These are phyloP conservation scores for Mucor piriformis DNA, from an alignment of 371 early-diverging fungal genomes.

Conservation along the genomic window DNA sequence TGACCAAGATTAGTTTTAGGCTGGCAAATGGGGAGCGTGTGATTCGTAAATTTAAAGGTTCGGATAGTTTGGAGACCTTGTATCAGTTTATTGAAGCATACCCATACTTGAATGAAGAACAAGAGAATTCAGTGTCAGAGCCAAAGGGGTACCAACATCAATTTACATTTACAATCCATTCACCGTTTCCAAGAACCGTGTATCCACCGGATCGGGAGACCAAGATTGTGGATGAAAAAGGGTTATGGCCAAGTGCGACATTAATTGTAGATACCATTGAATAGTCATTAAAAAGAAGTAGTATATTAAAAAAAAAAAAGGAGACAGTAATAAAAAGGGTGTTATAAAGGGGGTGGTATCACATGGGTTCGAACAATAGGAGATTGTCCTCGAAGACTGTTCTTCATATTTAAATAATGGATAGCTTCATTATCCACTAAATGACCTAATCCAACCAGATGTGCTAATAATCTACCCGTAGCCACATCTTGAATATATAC, in stretches of 20 bases:
- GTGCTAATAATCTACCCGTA: constrained; percentile 32
- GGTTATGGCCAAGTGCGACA: constrained; percentile 71
- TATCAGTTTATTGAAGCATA: constrained; percentile 81
- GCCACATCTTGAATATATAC: constrained; percentile 28
- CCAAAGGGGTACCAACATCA: constrained; percentile 65
- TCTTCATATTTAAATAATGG: constrained; percentile 46
- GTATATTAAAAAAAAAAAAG: constrained; percentile 38
- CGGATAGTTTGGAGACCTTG: constrained; percentile 35
- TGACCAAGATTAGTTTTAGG: constrained; percentile 64
- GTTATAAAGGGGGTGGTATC: constrained; percentile 1
- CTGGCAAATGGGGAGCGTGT: constrained; percentile 69
- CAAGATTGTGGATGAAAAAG: constrained; percentile 43
- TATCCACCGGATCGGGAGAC: constrained; percentile 42
- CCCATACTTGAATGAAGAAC: constrained; percentile 59
- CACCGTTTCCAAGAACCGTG: constrained; percentile 73
- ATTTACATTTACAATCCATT: constrained; percentile 71
- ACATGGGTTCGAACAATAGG: constrained; percentile 20
- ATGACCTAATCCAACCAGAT: constrained; percentile 33
- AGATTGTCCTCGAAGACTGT: constrained; percentile 39
- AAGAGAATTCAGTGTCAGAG: constrained; percentile 11
- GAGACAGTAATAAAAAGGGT: not conserved
- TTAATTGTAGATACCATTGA: constrained; percentile 63
- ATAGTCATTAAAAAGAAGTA: too few species aligned
- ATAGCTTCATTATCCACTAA: constrained; percentile 44
- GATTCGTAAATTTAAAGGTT: constrained; percentile 38